phyloP scores from a whole-genome alignment of 2,329 filamentous ascomycete genomes.

The Aureobasidium pullulans region DNA sequence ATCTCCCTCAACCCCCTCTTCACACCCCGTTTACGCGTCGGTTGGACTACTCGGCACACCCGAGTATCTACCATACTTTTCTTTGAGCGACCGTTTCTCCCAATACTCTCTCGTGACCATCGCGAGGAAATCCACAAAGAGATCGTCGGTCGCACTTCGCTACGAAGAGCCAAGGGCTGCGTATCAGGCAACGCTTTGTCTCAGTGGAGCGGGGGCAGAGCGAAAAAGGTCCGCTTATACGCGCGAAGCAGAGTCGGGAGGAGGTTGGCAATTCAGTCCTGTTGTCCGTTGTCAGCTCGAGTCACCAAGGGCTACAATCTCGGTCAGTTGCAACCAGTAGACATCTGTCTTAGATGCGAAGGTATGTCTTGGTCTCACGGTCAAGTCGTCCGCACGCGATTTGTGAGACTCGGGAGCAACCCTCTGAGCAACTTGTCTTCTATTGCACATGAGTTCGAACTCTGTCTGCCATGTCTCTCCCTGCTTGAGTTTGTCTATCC shows the following conservation, averaged over 20 bases:
- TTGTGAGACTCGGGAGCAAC: constrained; percentile 6
- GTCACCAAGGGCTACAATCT: constrained; percentile 5
- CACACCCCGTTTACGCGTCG: background rate
- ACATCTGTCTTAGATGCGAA: constrained; percentile 4
- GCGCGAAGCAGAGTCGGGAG: background rate
- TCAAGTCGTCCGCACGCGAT: constrained; percentile 4
- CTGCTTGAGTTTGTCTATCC: constrained; percentile 7
- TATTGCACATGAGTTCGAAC: background rate
- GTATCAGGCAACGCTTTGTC: constrained; percentile 8
- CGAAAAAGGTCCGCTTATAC: background rate
- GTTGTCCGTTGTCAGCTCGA: background rate
- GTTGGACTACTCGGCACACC: background rate
- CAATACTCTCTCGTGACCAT: constrained; percentile 12
- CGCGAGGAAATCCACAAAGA: background rate
- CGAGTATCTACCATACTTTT: constrained; percentile 6
- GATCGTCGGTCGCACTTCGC: background rate
- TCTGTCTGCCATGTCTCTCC: constrained; percentile 8
- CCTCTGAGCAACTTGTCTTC: background rate
- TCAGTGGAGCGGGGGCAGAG: background rate
- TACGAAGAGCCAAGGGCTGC: background rate
- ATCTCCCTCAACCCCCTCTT: background rate
- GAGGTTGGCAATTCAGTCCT: background rate
- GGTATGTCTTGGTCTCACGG: constrained; percentile 8
- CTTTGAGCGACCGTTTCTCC: constrained; percentile 11
- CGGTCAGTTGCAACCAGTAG: background rate